phyloP scores from a whole-genome alignment of 352 stramenopile genomes.

The Pythium dissimile region DNA sequence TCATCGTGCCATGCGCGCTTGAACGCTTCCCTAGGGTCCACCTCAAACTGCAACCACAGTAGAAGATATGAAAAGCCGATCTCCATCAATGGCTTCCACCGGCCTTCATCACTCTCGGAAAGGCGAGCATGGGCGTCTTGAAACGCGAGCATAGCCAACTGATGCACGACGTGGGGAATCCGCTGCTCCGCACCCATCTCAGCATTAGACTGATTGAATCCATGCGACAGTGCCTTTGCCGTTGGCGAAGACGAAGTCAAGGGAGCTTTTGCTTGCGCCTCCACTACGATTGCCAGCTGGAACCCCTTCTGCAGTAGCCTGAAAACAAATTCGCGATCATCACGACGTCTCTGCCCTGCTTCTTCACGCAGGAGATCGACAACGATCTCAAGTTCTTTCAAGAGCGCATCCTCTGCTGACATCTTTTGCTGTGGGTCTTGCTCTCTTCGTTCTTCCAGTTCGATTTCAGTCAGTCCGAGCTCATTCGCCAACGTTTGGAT shows the following conservation, averaged over 20 bases:
- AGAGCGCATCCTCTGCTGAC: slow-evolving; percentile 39
- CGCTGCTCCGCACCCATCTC: background rate
- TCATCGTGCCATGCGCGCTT: slow-evolving; percentile 43
- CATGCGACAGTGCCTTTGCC: background rate
- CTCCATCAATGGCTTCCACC: slow-evolving; percentile 30
- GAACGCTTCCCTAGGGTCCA: background rate
- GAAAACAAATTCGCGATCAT: slow-evolving; percentile 46
- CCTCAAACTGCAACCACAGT: slow-evolving; percentile 18
- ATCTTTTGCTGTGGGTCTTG: slow-evolving; percentile 20
- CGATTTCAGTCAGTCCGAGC: slow-evolving; percentile 57
- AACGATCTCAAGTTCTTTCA: slow-evolving; percentile 65
- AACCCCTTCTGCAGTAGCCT: slow-evolving; percentile 60
- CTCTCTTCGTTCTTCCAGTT: slow-evolving; percentile 48
- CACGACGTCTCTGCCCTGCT: slow-evolving; percentile 8
- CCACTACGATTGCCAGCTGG: slow-evolving; percentile 33
- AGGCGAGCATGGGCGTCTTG: background rate
- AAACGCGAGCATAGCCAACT: slow-evolving; percentile 8
- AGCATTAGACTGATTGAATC: background rate
- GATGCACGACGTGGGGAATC: slow-evolving; percentile 7
- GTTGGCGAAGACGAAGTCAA: slow-evolving; percentile 7
- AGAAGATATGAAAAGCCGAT: slow-evolving; percentile 46
- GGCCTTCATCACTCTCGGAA: background rate
- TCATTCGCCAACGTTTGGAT: slow-evolving; percentile 52
- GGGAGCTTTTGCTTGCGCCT: slow-evolving; percentile 6
- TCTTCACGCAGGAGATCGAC: slow-evolving; percentile 61